Evolutionary conservation across 352 stramenopile genomes (phyloP).

Genomic region (Salisapilia sapeloensis): DNA sequence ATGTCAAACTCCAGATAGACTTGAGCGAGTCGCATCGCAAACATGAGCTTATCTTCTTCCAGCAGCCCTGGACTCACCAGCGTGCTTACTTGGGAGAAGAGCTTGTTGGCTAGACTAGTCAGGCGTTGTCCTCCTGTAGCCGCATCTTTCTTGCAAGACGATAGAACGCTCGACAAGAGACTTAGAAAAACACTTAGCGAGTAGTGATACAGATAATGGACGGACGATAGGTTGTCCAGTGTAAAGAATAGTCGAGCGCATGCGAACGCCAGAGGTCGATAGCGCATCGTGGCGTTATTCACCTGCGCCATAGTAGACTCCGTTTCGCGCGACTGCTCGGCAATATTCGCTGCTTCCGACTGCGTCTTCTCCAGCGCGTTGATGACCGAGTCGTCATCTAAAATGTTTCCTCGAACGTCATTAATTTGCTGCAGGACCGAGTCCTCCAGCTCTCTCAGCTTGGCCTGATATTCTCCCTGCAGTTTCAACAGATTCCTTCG

Average conservation of each 20-base stretch:
- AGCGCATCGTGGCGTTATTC: conserved; percentile 86
- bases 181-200: conserved; percentile 95
- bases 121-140: too few relatives aligned
- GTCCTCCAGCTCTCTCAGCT: conserved; percentile 96
- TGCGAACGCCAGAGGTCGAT: conserved; percentile 87
- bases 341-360: conserved; percentile 93
- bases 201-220: conserved; percentile 99
- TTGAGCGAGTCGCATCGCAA: conserved; percentile 90
- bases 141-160: not conserved
- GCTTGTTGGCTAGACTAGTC: conserved; percentile 34
- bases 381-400: conserved; percentile 98
- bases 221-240: conserved; percentile 86
- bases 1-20: conserved; percentile 75
- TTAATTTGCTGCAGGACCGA: conserved; percentile 97
- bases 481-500: conserved; percentile 93
- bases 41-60: conserved; percentile 97
- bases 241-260: conserved; percentile 86
- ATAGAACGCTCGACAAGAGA: conserved; percentile 88
- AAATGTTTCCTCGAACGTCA: conserved; percentile 96
- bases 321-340: conserved; percentile 78
- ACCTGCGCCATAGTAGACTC: conserved; percentile 69
- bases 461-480: conserved; percentile 95
- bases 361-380: conserved; percentile 98
- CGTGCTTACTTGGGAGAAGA: conserved; percentile 88
- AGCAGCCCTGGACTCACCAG: conserved; percentile 89